Evolutionary conservation across 2,329 filamentous ascomycete genomes (phyloP).

Genomic region (Pyricularia pennisetigena): DNA sequence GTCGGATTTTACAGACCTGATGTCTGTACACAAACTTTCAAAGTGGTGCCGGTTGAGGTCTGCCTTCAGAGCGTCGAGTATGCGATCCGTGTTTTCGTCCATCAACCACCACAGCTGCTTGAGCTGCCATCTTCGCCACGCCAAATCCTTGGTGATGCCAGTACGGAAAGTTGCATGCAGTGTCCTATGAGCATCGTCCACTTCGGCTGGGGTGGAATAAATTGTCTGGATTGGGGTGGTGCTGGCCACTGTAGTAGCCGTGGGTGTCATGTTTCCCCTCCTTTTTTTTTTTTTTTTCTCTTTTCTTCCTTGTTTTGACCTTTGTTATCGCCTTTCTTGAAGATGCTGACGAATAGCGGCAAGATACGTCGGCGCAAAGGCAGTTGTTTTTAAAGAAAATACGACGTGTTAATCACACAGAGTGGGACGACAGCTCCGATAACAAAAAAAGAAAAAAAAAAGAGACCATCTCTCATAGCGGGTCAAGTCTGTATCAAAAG

Average conservation of each 20-base stretch:
- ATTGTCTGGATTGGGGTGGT: background rate
- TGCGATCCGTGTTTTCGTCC: conserved; percentile 24
- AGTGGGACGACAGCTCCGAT: too few relatives aligned
- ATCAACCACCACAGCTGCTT: conserved; percentile 24
- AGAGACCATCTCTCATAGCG: too few relatives aligned
- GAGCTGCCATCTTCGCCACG: background rate
- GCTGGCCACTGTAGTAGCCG: background rate
- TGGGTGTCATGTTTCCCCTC: background rate
- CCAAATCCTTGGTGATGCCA: background rate
- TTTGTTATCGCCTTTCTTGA: background rate
- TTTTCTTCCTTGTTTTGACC: background rate
- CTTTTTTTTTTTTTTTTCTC: background rate
- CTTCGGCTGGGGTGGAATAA: background rate
- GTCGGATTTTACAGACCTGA: conserved; percentile 21
- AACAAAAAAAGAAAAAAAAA: too few relatives aligned
- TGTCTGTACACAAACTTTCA: conserved; percentile 22
- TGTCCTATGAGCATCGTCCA: background rate
- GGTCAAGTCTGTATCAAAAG: too few relatives aligned
- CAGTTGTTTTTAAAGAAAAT: background rate
- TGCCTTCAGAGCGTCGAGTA: conserved; percentile 20
- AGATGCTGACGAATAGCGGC: background rate
- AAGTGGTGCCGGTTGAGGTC: conserved; percentile 24
- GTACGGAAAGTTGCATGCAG: background rate
- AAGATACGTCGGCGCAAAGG: background rate
- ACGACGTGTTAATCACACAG: background rate